Evolutionary conservation across 2,329 filamentous ascomycete species (phyloP).

Genomic region (Dactylellina sp.): DNA sequence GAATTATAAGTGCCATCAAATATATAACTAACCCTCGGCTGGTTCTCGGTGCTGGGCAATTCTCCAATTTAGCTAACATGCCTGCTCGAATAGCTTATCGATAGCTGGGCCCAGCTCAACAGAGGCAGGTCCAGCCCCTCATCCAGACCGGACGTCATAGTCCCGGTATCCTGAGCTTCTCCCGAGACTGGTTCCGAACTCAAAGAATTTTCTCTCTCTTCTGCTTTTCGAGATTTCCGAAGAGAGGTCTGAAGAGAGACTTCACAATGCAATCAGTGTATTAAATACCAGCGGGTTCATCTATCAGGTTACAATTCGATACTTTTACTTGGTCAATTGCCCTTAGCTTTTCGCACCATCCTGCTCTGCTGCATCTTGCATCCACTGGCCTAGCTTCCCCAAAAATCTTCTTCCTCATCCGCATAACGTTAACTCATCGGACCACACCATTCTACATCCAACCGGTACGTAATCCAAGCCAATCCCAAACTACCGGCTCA

Average conservation of each 20-base stretch:
- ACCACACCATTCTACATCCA: constrained; percentile 20
- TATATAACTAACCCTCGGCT: constrained; percentile 25
- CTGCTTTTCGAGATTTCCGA: constrained; percentile 4
- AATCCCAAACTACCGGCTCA: no score
- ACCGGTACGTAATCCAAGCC: constrained; percentile 32
- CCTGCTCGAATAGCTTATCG: constrained; percentile 25
- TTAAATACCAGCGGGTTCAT: no score
- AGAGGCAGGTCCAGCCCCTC: constrained; percentile 30
- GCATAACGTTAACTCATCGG: constrained; percentile 11
- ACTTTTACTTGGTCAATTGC: not conserved
- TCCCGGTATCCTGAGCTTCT: not conserved
- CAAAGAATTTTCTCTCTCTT: constrained; percentile 4
- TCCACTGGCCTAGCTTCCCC: constrained; percentile 2
- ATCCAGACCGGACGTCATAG: constrained; percentile 48
- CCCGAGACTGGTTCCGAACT: constrained; percentile 52
- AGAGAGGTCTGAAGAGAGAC: not conserved
- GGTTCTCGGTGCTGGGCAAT: constrained; percentile 29
- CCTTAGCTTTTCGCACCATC: not conserved
- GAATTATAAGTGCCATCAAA: no score
- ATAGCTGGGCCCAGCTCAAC: no score
- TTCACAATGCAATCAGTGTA: no score
- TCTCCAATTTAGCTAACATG: constrained; percentile 5
- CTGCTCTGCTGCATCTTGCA: not conserved
- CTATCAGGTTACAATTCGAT: not conserved
- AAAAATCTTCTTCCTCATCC: not conserved